Percentiles rank a stretch among this genome's conserved stretches.
Conservation (phyloP, 1,284 basidiomycete genomes). For the Ustilago nuda region DNA sequence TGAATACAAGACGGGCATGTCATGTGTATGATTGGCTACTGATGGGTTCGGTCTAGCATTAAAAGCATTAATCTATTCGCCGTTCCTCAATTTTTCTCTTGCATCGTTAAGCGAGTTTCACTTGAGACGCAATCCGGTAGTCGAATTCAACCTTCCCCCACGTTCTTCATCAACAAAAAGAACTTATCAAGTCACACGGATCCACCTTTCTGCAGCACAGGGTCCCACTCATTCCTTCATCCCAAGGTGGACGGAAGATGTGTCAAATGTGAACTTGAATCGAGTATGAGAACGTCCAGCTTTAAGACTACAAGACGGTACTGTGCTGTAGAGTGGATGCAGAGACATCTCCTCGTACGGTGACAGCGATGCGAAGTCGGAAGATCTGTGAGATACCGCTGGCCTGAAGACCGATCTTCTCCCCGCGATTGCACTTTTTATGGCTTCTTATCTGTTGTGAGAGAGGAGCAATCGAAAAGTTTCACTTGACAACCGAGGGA, state of each 20-base stretch:
- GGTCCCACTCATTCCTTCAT: background rate
- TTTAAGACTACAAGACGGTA: background rate
- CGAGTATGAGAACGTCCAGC: background rate
- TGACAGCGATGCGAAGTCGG: background rate
- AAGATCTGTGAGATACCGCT: constrained; percentile 3
- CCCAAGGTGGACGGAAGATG: too few relatives aligned
- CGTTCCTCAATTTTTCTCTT: constrained; percentile 1
- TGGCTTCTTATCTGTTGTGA: background rate
- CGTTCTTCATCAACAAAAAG: background rate
- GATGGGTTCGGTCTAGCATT: background rate
- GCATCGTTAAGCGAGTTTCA: constrained; percentile 3
- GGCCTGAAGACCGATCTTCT: background rate
- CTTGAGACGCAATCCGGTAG: background rate
- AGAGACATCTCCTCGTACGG: background rate
- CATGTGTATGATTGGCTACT: background rate
- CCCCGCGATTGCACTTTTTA: background rate
- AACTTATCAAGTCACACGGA: background rate
- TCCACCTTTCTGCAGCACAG: background rate
- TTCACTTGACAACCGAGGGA: constrained; percentile 13
- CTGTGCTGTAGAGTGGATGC: background rate
- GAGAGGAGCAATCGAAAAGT: background rate
- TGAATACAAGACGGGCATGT: background rate
- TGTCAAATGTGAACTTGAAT: background rate
- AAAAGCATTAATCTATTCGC: background rate
- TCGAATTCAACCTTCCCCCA: constrained; percentile 2